A percentile compares a stretch with the other conserved stretches of the same genome.
Evolutionary conservation across 208 protist species (phyloP).

Genomic region (Leishmania tarentolae): DNA sequence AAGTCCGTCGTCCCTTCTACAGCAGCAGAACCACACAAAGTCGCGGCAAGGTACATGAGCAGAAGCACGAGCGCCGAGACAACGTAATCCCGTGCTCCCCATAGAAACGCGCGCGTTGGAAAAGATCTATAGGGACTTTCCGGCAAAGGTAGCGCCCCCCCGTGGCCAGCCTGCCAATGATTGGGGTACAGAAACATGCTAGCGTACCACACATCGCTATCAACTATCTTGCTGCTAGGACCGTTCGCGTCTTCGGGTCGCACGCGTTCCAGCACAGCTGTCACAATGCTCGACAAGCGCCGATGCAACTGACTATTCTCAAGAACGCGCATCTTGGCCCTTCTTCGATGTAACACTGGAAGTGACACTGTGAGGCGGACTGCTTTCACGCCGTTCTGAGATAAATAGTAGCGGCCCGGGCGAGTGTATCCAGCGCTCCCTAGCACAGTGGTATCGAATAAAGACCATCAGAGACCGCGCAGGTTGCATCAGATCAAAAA

Average conservation of each 20-base stretch:
- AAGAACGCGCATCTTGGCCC: not conserved
- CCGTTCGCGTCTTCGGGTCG: conserved; percentile 32
- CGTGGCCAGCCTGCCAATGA: conserved; percentile 65
- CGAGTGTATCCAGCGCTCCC: not conserved
- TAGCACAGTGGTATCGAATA: too few species aligned
- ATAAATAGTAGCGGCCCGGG: not conserved
- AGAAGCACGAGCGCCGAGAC: conserved; percentile 10
- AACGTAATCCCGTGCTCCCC: conserved; percentile 11
- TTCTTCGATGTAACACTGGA: not conserved
- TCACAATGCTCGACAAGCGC: not conserved
- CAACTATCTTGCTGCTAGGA: conserved; percentile 33
- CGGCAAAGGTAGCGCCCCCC: conserved; percentile 29
- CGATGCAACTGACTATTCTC: not conserved
- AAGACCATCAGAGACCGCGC: not conserved
- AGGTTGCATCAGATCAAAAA: not conserved
- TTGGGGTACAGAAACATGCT: conserved; percentile 81
- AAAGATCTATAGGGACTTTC: conserved; percentile 16
- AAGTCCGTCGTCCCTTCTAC: not conserved
- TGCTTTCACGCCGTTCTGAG: not conserved
- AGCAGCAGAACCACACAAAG: not conserved
- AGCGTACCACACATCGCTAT: conserved; percentile 81
- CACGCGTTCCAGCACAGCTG: not conserved
- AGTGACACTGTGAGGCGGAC: not conserved
- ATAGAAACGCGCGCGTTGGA: conserved; percentile 10
- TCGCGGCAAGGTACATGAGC: conserved; percentile 11